A percentile compares a stretch with the other conserved stretches of the same genome.
phyloP scores from a whole-genome alignment of 495 filamentous ascomycete species.

The Hypoxylon fuscum region DNA sequence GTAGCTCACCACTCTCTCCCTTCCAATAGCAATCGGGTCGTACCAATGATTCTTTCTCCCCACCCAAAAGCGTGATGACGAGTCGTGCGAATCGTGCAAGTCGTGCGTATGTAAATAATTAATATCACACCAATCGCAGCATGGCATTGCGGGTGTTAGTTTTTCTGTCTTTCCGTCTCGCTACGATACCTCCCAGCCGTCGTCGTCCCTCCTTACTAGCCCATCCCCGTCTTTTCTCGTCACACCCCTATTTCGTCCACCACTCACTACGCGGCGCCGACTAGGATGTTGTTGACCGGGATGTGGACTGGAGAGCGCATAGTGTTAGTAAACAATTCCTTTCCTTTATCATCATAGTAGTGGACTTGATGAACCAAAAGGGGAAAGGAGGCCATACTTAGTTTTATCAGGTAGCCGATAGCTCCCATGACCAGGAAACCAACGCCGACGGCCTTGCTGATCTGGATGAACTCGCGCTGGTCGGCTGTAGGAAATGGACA shows the following conservation, averaged over 20 bases:
- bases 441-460: conserved; percentile 93
- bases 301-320: conserved; percentile 34
- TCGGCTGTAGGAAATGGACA: conserved; percentile 58
- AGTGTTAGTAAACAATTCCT: conserved; percentile 22
- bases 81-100: conserved; percentile 17
- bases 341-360: conserved; percentile 73
- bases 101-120: too few relatives aligned
- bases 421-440: conserved; percentile 80
- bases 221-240: conserved; percentile 6
- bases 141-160: conserved; percentile 16
- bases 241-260: not conserved
- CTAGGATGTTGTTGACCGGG: conserved; percentile 57
- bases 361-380: not conserved
- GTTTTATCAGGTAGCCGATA: conserved; percentile 93
- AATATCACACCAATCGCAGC: conserved; percentile 13
- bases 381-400: conserved; percentile 66
- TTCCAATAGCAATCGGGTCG: too few relatives aligned
- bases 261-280: conserved; percentile 52
- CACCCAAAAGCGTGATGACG: not conserved
- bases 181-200: conserved; percentile 3
- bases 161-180: not conserved
- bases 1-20: not conserved
- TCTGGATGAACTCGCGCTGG: conserved; percentile 89
- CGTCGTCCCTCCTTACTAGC: not conserved
- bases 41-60: too few relatives aligned